Base-by-base conservation (phyloP, 2,329 filamentous ascomycete genomes). In the Paecilomyces niveus region DNA sequence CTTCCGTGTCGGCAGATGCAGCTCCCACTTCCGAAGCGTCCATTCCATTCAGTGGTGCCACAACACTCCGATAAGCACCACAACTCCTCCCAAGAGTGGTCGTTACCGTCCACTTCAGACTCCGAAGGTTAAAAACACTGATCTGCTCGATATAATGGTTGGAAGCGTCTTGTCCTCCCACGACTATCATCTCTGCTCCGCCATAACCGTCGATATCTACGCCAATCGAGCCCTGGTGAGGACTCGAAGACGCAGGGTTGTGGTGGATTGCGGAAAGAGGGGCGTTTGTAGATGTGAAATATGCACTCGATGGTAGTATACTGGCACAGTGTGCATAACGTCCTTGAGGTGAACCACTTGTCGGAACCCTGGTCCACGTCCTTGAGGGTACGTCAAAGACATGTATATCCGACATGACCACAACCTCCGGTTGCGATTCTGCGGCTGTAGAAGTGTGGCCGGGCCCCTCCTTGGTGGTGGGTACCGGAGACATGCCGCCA, bases 101-200 rank as follows among this genome's bases (percentile, higher is more conserved):
- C 1, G 92, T 97, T 18, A 89, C 90, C 1, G 91, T 96, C 94
- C 94, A 99, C 75, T 94, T 96, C 60, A 97, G 78, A 71, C 91
- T 97, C 54, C 94, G 85, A 26, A 99, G 80, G 68, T 99, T 99
- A 80, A 99, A 99, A 2, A 99, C 91, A 71, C 92, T 97, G 63
- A 99, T 95, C 74, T 99, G 92, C 74, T 99, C 93, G 65, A 99
- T 99, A 70, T 99, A 99, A 72, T 96, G 92, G 72, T 99, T 99
- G n/a, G 89, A 88, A 57, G 90, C 94, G 70, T 99, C 94, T 74
- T 99, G 94, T 0, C 94, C 94, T 60, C 94, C 94, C 7, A 97
- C 92, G 13, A 99, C 88, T 5, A 99, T 85, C 93, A 99, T 97
- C 73, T 99, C 93, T 1, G 94, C 91, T 32, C 94, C 94, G 15